Conservation (phyloP, 495 filamentous ascomycete species). For the Talaromyces trachyspermus region DNA sequence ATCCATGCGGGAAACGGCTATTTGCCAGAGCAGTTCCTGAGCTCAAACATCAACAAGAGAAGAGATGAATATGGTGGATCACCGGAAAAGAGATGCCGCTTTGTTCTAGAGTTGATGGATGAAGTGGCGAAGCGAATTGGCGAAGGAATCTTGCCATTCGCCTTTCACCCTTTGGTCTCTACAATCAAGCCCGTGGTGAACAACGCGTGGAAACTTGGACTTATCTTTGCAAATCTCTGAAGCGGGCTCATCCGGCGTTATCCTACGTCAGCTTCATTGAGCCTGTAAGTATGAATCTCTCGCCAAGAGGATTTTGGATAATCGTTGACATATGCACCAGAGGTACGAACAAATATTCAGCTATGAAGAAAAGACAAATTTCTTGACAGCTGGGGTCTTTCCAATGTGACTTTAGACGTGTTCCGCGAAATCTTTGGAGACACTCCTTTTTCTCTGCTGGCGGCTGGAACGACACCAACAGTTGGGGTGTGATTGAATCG, state of each 20-base stretch:
- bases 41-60: slow-evolving; percentile 54
- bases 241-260: slow-evolving; percentile 37
- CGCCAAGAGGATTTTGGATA: neutral
- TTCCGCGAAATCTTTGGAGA: slow-evolving; percentile 40
- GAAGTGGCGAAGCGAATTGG: slow-evolving; percentile 51
- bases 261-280: slow-evolving; percentile 49
- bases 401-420: slow-evolving; percentile 24
- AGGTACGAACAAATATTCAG: slow-evolving; percentile 44
- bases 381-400: slow-evolving; percentile 36
- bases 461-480: slow-evolving; percentile 41
- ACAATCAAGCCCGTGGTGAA: slow-evolving; percentile 38
- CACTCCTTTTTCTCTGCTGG: slow-evolving; percentile 41
- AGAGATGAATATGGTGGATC: slow-evolving; percentile 62
- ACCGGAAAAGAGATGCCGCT: slow-evolving; percentile 62
- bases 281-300: slow-evolving; percentile 25
- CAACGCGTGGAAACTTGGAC: slow-evolving; percentile 41
- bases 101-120: slow-evolving; percentile 50
- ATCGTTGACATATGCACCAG: slow-evolving; percentile 12
- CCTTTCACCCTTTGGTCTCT: slow-evolving; percentile 42
- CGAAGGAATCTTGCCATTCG: slow-evolving; percentile 56
- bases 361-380: slow-evolving; percentile 38
- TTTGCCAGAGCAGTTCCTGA: slow-evolving; percentile 66
- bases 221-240: slow-evolving; percentile 39
- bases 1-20: slow-evolving; percentile 70
- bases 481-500: slow-evolving; percentile 36